Evolutionary conservation across 805 yeast species (phyloP).

Genomic region (Hermanozyma aechmeae): DNA sequence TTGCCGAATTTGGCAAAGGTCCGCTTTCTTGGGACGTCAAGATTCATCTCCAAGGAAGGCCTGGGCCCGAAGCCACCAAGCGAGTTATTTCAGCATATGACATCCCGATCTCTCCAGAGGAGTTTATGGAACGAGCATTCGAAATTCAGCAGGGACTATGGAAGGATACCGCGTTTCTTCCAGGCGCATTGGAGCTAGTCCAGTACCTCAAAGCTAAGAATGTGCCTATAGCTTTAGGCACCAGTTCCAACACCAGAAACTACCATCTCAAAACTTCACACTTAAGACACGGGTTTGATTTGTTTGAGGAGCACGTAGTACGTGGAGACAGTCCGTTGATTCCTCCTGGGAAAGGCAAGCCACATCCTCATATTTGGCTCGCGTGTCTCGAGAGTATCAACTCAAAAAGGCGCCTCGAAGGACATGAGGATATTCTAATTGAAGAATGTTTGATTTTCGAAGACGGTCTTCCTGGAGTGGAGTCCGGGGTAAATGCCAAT

Average conservation of each 20-base stretch:
- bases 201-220: slow-evolving; percentile 37
- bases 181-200: slow-evolving; percentile 76
- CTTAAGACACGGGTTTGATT: slow-evolving; percentile 49
- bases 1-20: slow-evolving; percentile 65
- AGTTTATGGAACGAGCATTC: slow-evolving; percentile 44
- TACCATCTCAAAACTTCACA: slow-evolving; percentile 68
- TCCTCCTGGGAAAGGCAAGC: slow-evolving; percentile 84
- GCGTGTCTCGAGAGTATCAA: slow-evolving; percentile 69
- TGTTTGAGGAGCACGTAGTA: slow-evolving; percentile 58
- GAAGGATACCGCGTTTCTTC: slow-evolving; percentile 58
- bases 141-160: slow-evolving; percentile 51
- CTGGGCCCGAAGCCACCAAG: slow-evolving; percentile 68
- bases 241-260: slow-evolving; percentile 62
- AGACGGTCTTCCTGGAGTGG: slow-evolving; percentile 90
- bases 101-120: slow-evolving; percentile 57
- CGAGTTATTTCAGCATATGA: slow-evolving; percentile 60
- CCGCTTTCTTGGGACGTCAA: slow-evolving; percentile 88
- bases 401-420: slow-evolving; percentile 32
- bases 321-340: slow-evolving; percentile 86
- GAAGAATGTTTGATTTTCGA: slow-evolving; percentile 86
- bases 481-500: slow-evolving; percentile 75
- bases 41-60: slow-evolving; percentile 80
- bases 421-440: slow-evolving; percentile 43
- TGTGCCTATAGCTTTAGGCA: slow-evolving; percentile 84
- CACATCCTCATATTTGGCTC: slow-evolving; percentile 88